Evolutionary conservation across 1,139 yeast species (phyloP).

Genomic region (Taphrina confusa): DNA sequence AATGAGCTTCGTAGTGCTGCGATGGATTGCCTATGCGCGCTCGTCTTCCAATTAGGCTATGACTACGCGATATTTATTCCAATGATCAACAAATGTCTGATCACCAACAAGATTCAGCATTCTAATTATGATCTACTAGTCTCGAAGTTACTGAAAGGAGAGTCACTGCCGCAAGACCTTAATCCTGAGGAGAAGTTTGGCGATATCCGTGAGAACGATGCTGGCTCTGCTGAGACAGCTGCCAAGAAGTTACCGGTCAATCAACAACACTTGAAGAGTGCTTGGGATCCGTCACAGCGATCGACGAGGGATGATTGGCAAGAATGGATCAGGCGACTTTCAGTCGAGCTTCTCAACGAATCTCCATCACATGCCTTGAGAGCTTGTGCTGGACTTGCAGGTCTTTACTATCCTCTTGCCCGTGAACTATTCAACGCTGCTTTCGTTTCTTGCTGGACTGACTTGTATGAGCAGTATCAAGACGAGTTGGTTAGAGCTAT

Average conservation of each 20-base stretch:
- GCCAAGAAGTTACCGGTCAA: constrained; percentile 78
- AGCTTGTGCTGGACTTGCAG: constrained; percentile 89
- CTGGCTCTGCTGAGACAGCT: constrained; percentile 67
- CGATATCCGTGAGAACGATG: constrained; percentile 58
- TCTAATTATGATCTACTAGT: constrained; percentile 79
- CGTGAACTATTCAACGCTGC: constrained; percentile 90
- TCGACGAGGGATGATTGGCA: constrained; percentile 96
- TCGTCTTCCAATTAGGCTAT: constrained; percentile 76
- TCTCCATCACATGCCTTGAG: constrained; percentile 94
- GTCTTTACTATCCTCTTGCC: constrained; percentile 84
- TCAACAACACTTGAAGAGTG: constrained; percentile 70
- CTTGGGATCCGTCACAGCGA: constrained; percentile 91
- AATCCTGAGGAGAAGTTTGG: constrained; percentile 62
- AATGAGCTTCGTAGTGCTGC: constrained; percentile 67
- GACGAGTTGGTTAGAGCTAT: constrained; percentile 85
- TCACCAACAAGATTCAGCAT: constrained; percentile 66
- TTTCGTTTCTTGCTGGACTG: constrained; percentile 95
- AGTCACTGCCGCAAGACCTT: constrained; percentile 78
- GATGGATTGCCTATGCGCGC: constrained; percentile 76
- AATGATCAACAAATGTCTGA: constrained; percentile 65
- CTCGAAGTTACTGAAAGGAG: constrained; percentile 76
- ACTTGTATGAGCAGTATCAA: constrained; percentile 85
- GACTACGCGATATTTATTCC: constrained; percentile 89
- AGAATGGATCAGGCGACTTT: constrained; percentile 89
- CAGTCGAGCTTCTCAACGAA: constrained; percentile 82